Evolutionary conservation across 768 basidiomycete species (phyloP).

Genomic region (Fomitopsis pulvina): DNA sequence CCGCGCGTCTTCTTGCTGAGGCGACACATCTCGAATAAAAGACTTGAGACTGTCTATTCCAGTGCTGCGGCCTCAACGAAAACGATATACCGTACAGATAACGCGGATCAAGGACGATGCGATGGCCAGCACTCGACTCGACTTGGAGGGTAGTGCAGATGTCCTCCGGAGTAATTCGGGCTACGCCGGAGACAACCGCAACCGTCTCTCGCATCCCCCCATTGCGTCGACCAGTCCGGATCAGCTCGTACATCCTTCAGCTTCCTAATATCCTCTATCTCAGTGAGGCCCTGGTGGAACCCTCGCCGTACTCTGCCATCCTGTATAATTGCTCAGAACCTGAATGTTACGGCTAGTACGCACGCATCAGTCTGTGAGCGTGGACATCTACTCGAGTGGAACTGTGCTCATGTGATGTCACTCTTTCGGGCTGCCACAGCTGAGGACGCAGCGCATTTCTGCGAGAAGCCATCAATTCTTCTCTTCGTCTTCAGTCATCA

Average conservation of each 20-base stretch:
- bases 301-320: background rate
- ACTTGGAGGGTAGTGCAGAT: too few relatives aligned
- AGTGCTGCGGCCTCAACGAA: too few relatives aligned
- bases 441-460: conserved; percentile 8
- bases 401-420: conserved; percentile 26
- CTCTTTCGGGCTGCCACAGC: conserved; percentile 6
- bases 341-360: conserved; percentile 18
- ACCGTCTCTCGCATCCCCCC: background rate
- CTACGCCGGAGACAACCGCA: conserved; percentile 4
- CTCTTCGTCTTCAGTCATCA: conserved; percentile 26
- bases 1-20: too few relatives aligned
- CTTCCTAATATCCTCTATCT: background rate
- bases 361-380: conserved; percentile 17
- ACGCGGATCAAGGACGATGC: too few relatives aligned
- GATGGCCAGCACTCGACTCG: too few relatives aligned
- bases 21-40: too few relatives aligned
- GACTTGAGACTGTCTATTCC: too few relatives aligned
- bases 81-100: too few relatives aligned
- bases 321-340: background rate
- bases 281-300: background rate
- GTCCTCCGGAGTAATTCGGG: conserved; percentile 12
- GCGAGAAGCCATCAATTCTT: conserved; percentile 17
- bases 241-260: background rate
- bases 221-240: background rate
- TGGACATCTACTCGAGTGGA: background rate